Evolutionary conservation across 2,329 filamentous ascomycete species (phyloP), one percentile per base, ranked within the genome.

Genomic region (Curvularia verruculosa): DNA sequence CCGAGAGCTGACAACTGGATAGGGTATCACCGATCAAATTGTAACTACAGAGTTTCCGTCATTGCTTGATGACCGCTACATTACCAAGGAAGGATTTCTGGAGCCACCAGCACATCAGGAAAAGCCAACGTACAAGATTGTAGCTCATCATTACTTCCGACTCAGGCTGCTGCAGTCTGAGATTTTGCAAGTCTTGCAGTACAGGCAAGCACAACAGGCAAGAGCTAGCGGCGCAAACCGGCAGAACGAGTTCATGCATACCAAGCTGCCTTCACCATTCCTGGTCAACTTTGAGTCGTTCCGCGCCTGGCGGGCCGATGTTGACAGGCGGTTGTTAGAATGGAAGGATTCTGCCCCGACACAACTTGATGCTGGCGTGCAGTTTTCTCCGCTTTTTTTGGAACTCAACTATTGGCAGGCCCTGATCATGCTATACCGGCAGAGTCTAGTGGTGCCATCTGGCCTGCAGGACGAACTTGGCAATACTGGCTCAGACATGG

Each of bases 391-490:
- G 1, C 89, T 96, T 54, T 96, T 98, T 68, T 79, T 97, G 4
- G 92, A 97, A 68, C 83, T 98, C 59, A 98, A 98, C 75, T 98
- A 98, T 77, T 98, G 94, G 93, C 94, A 97, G 75, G 92, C 92
- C 3, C 88, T 98, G 59, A 96, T 97, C 65, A 92, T 97, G 89
- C 84, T 98, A 19, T 98, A 98, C 75, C 84, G 94, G 53, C 94
- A 96, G 76, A 95, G 92, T 75, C 78, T 96, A 59, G 89, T 91
- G 47, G 91, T 96, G 18, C 94, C 94, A 0, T 86, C 89, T 39
- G 87, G 92, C 70, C 87, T 98, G 56, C 91, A 93, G 52, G 87
- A 87, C 52, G 94, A 97, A 77, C 87, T 87, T 6, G 84, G 81
- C 39, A 81, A 82, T 2, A 81, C 84, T 0, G 79, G 79, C 28